These are phyloP conservation scores for Cystoisospora suis DNA, from an alignment of 169 alveolate species.

Conservation along the genomic window DNA sequence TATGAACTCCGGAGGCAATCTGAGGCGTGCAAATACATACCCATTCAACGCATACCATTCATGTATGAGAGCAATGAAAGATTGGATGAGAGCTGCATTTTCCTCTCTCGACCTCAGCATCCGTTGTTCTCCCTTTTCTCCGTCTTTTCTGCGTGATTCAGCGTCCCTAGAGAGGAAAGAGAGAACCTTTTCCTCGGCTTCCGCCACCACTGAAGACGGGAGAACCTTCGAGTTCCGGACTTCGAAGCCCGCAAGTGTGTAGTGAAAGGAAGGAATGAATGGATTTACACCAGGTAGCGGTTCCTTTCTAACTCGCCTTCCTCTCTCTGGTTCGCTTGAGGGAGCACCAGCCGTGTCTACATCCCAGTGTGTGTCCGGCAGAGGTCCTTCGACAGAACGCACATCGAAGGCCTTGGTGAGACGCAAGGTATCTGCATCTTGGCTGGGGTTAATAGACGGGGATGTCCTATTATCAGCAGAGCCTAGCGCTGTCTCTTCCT, in stretches of 20 bases:
- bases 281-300: no score
- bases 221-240: slow-evolving; percentile 16
- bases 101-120: neutral
- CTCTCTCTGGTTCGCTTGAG: no score
- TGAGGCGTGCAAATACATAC: neutral
- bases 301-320: no score
- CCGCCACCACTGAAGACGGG: neutral
- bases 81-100: neutral
- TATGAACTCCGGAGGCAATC: neutral
- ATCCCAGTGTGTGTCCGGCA: no score
- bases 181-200: neutral
- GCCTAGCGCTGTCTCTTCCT: no score
- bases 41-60: neutral
- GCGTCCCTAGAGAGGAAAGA: neutral
- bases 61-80: neutral
- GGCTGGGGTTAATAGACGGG: no score
- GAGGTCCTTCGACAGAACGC: no score
- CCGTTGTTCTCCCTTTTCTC: neutral
- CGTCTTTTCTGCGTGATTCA: neutral
- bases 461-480: no score
- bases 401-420: no score
- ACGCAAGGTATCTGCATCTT: no score
- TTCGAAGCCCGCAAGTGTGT: neutral
- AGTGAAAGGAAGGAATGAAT: neutral
- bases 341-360: no score